Conservation (phyloP, 345 rosid species). For the Salix viminalis region DNA sequence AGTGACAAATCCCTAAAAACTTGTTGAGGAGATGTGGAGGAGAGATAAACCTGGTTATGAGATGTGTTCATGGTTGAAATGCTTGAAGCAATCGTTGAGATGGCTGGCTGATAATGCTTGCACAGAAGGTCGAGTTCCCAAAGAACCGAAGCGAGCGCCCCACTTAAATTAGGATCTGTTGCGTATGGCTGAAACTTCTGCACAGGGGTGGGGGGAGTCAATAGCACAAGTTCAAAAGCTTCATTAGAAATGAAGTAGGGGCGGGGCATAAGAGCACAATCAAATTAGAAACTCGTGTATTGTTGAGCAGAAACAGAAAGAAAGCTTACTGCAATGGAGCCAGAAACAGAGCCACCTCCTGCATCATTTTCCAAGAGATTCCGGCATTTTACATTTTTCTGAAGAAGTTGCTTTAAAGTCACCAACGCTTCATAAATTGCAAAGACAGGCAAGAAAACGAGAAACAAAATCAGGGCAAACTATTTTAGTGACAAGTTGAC, state of each 20-base stretch:
- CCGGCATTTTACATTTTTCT: slow-evolving; percentile 79
- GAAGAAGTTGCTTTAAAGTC: slow-evolving; percentile 75
- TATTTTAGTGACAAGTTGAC: not conserved
- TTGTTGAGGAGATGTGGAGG: slow-evolving; percentile 59
- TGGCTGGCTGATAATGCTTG: slow-evolving; percentile 75
- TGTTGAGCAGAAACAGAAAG: not conserved
- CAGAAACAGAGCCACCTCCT: slow-evolving; percentile 95
- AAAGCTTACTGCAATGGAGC: slow-evolving; percentile 69
- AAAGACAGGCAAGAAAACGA: not conserved
- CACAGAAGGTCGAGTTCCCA: slow-evolving; percentile 85
- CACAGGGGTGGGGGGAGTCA: not conserved
- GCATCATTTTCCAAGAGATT: slow-evolving; percentile 91
- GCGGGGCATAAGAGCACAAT: too few species aligned
- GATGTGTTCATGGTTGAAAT: slow-evolving; percentile 54
- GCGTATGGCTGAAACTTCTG: slow-evolving; percentile 91
- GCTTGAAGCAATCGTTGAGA: slow-evolving; percentile 53
- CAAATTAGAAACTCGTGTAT: too few species aligned
- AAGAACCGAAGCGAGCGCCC: slow-evolving; percentile 87
- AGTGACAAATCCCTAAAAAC: slow-evolving; percentile 63
- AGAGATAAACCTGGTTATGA: slow-evolving; percentile 54
- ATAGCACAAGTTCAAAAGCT: too few species aligned
- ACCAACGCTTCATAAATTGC: slow-evolving; percentile 57
- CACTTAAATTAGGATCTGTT: slow-evolving; percentile 76
- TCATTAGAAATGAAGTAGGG: too few species aligned
- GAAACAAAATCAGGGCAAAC: not conserved